Evolutionary conservation across 2,329 filamentous ascomycete genomes (phyloP), one percentile per base, ranked within the genome.

Genomic region (Fragosphaeria purpurea): DNA sequence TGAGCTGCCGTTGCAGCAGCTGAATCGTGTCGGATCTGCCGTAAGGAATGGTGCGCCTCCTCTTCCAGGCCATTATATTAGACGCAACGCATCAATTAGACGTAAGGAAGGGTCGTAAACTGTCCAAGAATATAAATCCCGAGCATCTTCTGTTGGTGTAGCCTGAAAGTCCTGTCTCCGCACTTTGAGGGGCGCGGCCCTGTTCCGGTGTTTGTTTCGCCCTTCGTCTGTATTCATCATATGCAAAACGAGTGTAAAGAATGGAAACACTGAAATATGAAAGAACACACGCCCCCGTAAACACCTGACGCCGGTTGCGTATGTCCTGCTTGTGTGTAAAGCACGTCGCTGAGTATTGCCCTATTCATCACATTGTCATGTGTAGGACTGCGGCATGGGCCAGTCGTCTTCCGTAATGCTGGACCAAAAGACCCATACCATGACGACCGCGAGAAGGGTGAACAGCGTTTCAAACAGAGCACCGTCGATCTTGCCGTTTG

Each of bases 321-420:
- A 22, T 22, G 13, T 38, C 1, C 6, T 32, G 33, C n/a, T 31
- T 2, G 1, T 38, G n/a, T 32, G 41, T 12, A 22, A 11, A 7
- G 42, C 8, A 44, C 2, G 11, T 37, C 11, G 11, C 35, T 37
- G 22, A 22, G 22, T 22, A 22, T 22, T 22, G 22, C 22, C 22
- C 22, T 22, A 22, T 22, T 22, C 3, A 22, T 22, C 22, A 22
- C 22, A 22, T 22, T 22, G 22, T 22, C 22, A 59, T 42, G 54
- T 47, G 46, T 56, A 64, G 50, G 65, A 65, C 8, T 66, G 67
- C 37, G 74, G 70, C 67, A 77, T 76, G 13, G 90, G 88, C 93
- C 93, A 98, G 71, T 96, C 91, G 62, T 98, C 93, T 69, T 98
- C 93, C 12, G 93, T 98, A 61, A 98, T 98, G 70, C 89, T 96